Percentiles rank a stretch among this genome's conserved stretches.
These are phyloP conservation scores for Coemansia sp. DNA, from an alignment of 192 early-diverging fungal genomes.

Conservation along the genomic window DNA sequence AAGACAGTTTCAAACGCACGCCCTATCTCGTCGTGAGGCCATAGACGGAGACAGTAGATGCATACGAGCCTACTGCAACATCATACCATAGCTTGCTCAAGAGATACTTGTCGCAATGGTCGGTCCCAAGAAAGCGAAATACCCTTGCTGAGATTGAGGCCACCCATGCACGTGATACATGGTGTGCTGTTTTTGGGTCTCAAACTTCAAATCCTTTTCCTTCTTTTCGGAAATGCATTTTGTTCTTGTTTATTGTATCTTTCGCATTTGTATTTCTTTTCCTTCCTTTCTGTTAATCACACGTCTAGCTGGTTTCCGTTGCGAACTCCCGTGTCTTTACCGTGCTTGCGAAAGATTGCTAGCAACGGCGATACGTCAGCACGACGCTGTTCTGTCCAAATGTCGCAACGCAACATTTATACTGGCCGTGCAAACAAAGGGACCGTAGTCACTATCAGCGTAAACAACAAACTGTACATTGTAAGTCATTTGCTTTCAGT, in stretches of 20 bases:
- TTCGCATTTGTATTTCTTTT: background rate
- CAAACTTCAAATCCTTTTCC: too few relatives aligned
- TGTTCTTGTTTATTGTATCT: background rate
- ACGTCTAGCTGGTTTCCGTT: background rate
- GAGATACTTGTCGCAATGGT: too few relatives aligned
- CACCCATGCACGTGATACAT: too few relatives aligned
- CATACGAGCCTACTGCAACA: too few relatives aligned
- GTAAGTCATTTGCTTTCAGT: conserved; percentile 22
- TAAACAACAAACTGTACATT: conserved; percentile 26
- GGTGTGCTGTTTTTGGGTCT: too few relatives aligned
- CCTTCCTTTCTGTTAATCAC: background rate
- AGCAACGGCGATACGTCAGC: background rate
- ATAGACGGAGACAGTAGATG: too few relatives aligned
- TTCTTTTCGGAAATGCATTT: background rate
- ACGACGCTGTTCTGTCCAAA: conserved; percentile 10
- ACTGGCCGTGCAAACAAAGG: conserved; percentile 47
- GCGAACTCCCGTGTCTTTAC: background rate
- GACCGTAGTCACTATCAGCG: conserved; percentile 18
- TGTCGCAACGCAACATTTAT: conserved; percentile 41
- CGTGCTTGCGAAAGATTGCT: background rate
- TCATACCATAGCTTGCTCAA: too few relatives aligned
- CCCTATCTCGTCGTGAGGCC: too few relatives aligned
- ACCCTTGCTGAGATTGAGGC: too few relatives aligned
- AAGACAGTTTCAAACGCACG: too few relatives aligned
- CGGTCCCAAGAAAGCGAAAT: too few relatives aligned